A percentile compares a stretch with the other conserved stretches of the same genome.
Conservation (phyloP, 2,329 filamentous ascomycete species). For the Escovopsis sp. region DNA sequence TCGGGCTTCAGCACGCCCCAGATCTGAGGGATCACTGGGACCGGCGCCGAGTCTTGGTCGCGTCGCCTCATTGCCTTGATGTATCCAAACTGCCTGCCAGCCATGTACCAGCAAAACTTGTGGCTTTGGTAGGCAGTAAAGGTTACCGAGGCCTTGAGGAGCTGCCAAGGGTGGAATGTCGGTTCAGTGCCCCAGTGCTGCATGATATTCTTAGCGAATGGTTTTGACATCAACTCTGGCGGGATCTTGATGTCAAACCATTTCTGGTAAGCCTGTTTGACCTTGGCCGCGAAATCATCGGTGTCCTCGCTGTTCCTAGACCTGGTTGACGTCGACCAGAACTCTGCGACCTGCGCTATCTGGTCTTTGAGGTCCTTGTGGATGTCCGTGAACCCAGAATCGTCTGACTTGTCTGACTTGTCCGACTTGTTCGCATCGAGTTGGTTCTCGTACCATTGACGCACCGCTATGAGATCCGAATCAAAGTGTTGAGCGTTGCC, state of each 20-base stretch:
- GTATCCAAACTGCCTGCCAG: constrained; percentile 31
- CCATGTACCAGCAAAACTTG: constrained; percentile 31
- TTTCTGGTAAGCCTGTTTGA: constrained; percentile 22
- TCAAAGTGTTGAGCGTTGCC: constrained; percentile 2
- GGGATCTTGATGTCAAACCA: constrained; percentile 30
- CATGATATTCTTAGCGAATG: constrained; percentile 15
- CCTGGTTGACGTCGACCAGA: constrained; percentile 19
- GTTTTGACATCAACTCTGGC: constrained; percentile 8
- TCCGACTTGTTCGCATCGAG: too few relatives aligned
- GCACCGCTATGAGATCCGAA: constrained; percentile 9
- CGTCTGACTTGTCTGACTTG: too few relatives aligned
- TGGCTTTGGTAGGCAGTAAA: constrained; percentile 25
- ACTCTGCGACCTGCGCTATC: constrained; percentile 13
- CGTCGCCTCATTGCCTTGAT: constrained; percentile 26
- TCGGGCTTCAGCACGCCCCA: constrained; percentile 24
- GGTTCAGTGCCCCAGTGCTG: constrained; percentile 11
- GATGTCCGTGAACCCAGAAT: constrained; percentile 16
- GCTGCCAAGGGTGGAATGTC: constrained; percentile 27
- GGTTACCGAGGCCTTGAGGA: constrained; percentile 35
- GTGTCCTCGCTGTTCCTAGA: constrained; percentile 5
- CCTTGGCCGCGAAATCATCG: constrained; percentile 12
- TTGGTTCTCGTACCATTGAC: background rate
- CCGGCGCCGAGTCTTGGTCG: constrained; percentile 6
- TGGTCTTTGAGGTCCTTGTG: constrained; percentile 19
- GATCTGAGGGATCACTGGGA: constrained; percentile 22